A percentile compares a stretch with the other conserved stretches of the same genome.
Conservation (phyloP, 1,284 basidiomycete genomes). For the Irpex rosettiformis region DNA sequence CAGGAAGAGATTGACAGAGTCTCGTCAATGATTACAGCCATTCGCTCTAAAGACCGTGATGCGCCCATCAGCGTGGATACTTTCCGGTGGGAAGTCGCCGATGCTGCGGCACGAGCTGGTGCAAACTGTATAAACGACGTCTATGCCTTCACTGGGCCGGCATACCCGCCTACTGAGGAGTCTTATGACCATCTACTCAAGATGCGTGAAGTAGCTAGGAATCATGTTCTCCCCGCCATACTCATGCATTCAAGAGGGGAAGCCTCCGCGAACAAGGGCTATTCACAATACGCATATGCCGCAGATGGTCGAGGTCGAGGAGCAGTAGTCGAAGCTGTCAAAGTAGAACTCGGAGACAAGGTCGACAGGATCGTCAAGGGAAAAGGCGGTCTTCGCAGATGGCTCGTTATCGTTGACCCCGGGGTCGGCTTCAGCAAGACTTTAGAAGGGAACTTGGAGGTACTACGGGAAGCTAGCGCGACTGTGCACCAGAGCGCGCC, state of each 20-base stretch:
- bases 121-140: conserved; percentile 97
- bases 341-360: conserved; percentile 70
- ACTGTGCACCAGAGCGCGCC: conserved; percentile 36
- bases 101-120: conserved; percentile 75
- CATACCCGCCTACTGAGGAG: conserved; percentile 39
- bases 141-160: conserved; percentile 71
- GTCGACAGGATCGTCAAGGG: conserved; percentile 71
- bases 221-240: conserved; percentile 68
- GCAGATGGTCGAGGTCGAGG: conserved; percentile 24
- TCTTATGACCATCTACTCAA: conserved; percentile 37
- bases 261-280: conserved; percentile 70
- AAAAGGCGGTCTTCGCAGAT: conserved; percentile 75
- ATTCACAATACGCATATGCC: conserved; percentile 45
- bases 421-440: conserved; percentile 96
- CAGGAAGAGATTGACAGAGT: conserved; percentile 79
- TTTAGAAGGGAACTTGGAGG: conserved; percentile 67
- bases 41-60: conserved; percentile 27
- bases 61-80: conserved; percentile 88
- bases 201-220: conserved; percentile 70
- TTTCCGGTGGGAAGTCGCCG: conserved; percentile 83
- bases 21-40: conserved; percentile 61
- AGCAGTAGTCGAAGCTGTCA: conserved; percentile 69
- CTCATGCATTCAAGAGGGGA: conserved; percentile 95
- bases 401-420: conserved; percentile 92
- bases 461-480: conserved; percentile 54